Evolutionary conservation across 768 basidiomycete species (phyloP), one percentile per base, ranked within the genome.

Genomic region (Fomitopsis serialis): DNA sequence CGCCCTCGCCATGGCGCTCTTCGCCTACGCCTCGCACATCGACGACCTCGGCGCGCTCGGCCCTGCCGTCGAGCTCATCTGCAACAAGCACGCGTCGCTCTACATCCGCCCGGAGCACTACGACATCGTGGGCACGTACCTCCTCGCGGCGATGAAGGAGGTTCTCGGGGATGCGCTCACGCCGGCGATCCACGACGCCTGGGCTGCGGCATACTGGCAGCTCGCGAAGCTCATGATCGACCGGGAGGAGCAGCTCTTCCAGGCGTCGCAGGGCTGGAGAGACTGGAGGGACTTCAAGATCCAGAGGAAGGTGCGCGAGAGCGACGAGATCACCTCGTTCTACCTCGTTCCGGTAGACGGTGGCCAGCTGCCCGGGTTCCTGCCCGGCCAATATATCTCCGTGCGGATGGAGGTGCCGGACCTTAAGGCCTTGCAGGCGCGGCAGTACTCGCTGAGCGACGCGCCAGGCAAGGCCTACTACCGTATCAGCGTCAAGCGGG

Each of bases 371-470:
- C 53, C 50, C 22, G 37, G 49, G 2, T 58, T 58, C 45, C 48
- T 54, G 15, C 59, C 60, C 6, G 63, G 63, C 2, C 63, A 64
- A 52, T 64, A 62, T 43, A 60, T 62, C 50, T 60, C 61, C 27
- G 56, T 64, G 3, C 57, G 58, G 42, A 58, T 45, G 48, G 54
- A 50, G 40, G 49, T 64, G 45, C 54, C 55, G 13, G 61, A 60
- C 42, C 57, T 64, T 10, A 61, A 59, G 13, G 40, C 53, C 42
- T 24, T 53, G 22, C 63, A 64, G 44, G 54, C 57, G 1, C 36
- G 63, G 42, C 63, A 64, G 63, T 64, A 64, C 54, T 64, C 63
- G 21, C 54, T 64, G 29, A 62, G 61, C 27, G 63, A 60, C 52
- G 56, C 56, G 4, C 59, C 60, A 7, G 53, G 49, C 53, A 21